Evolutionary conservation across 257 asterid genomes (phyloP).

Genomic region (Capsicum pubescens): DNA sequence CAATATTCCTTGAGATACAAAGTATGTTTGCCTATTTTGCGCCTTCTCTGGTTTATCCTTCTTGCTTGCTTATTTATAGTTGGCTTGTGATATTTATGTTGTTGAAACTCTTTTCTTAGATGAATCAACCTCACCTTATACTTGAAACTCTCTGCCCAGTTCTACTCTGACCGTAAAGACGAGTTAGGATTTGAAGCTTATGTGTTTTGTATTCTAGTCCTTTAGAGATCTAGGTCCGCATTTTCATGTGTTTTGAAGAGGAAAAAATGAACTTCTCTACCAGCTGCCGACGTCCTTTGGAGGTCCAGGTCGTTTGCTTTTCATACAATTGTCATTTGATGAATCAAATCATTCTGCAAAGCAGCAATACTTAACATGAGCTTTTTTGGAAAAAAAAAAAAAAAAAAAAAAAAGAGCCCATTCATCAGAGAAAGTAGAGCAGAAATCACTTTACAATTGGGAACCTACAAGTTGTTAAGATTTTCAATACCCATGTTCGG

Average conservation of each 20-base stretch:
- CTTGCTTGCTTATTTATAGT: neutral
- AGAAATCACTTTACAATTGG: neutral
- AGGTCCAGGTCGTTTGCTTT: neutral
- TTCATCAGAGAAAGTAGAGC: no score
- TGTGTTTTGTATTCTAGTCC: no score
- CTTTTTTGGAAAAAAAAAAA: neutral
- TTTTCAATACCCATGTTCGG: neutral
- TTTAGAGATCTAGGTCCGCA: neutral
- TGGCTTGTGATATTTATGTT: neutral
- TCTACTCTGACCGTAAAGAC: neutral
- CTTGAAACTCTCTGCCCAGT: slow-evolving; percentile 21
- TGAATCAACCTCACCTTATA: slow-evolving; percentile 6
- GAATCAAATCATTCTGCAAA: neutral
- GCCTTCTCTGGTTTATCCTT: neutral
- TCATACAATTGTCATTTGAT: neutral
- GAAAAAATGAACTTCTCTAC: neutral
- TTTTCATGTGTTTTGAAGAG: slow-evolving; percentile 14
- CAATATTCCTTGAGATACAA: no score
- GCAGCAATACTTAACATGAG: neutral
- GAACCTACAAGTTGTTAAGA: neutral
- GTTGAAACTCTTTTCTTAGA: slow-evolving; percentile 2
- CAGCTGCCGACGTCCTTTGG: neutral
- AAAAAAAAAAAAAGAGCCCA: neutral
- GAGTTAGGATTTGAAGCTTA: neutral
- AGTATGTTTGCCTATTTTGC: no score